These are phyloP conservation scores for Fusarium tanahbumbuense DNA, from an alignment of 2,329 filamentous ascomycete genomes.

Conservation along the genomic window DNA sequence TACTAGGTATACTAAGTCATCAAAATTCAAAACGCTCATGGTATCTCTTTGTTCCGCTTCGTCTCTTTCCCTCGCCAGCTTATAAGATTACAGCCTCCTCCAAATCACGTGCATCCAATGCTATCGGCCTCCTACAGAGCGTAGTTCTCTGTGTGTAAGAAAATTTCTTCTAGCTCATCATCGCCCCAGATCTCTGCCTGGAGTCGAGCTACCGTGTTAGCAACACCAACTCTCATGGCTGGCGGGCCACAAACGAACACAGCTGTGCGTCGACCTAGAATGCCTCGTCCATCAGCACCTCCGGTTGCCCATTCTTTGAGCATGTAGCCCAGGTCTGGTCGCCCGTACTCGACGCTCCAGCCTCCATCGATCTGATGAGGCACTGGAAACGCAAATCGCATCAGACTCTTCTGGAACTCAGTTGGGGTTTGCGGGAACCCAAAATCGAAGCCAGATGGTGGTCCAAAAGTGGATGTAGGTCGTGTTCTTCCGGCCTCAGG, in stretches of 20 bases:
- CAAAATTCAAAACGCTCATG: constrained; percentile 44
- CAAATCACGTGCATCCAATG: background rate
- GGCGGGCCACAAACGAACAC: constrained; percentile 94
- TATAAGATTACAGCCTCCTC: constrained; percentile 40
- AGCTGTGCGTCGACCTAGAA: constrained; percentile 83
- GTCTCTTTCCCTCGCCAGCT: background rate
- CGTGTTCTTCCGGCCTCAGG: constrained; percentile 51
- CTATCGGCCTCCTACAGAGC: constrained; percentile 67
- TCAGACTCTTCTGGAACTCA: constrained; percentile 87
- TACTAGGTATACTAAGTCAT: constrained; percentile 23
- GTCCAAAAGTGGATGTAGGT: constrained; percentile 68
- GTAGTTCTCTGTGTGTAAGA: constrained; percentile 95
- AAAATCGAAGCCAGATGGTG: constrained; percentile 76
- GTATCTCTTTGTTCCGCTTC: constrained; percentile 42
- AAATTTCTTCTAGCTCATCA: constrained; percentile 85
- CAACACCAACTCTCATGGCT: constrained; percentile 86
- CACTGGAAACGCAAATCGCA: constrained; percentile 87
- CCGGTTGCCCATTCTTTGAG: constrained; percentile 83
- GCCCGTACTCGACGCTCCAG: constrained; percentile 92
- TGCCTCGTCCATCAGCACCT: constrained; percentile 72
- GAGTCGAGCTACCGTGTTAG: constrained; percentile 83
- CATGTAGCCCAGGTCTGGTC: constrained; percentile 89
- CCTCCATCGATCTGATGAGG: constrained; percentile 77
- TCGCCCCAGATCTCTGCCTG: constrained; percentile 87
- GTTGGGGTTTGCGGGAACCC: constrained; percentile 87